Base-by-base conservation (phyloP, 192 early-diverging fungal species). In the Dissophora globulifera region DNA sequence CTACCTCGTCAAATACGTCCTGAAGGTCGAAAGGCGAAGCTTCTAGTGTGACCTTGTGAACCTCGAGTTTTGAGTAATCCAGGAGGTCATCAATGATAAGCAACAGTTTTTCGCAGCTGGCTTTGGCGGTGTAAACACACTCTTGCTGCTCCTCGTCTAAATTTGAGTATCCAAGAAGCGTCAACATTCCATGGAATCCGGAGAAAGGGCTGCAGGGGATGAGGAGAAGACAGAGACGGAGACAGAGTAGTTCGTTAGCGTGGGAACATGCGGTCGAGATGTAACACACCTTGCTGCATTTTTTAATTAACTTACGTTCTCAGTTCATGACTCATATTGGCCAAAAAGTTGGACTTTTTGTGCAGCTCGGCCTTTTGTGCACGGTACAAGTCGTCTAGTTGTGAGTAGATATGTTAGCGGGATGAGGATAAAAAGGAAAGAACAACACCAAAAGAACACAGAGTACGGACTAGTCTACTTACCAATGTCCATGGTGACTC, bases 1-100 rank as follows among this genome's bases (percentile, higher is more conserved):
- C 78, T 0, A 85, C 86, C 31, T 85, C 84, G 19, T 85, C 85
- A 74, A 89, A 84, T 0, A 87, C 83, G 40, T 84, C 82, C 56
- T 84, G 63, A 17, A 89, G 57, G 16, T 82, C 81, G 51, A 86
- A 66, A 0, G 82, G 79, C 1, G 82, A 82, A 15, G 82, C 46
- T 50, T 89, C 83, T 59, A 89, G 50, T 0, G 58, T 51, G 11
- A 88, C 80, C 29, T 85, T 83, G 23, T 85, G 84, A 6, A 86
- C 88, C 52, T 89, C 88, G 46, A 87, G 63, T 54, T 88, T 88
- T 13, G 84, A 85, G 57, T 86, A 87, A 48, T 90, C 60, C 58
- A 63, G 52, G 19, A 60, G 48, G 47, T 74, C 80, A 40, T 80
- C 82, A 56, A 84, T 84, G 38, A 85, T 85, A 32, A 76, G 56